Evolutionary conservation across 1,284 basidiomycete genomes (phyloP).

Genomic region (Boletus sp.): DNA sequence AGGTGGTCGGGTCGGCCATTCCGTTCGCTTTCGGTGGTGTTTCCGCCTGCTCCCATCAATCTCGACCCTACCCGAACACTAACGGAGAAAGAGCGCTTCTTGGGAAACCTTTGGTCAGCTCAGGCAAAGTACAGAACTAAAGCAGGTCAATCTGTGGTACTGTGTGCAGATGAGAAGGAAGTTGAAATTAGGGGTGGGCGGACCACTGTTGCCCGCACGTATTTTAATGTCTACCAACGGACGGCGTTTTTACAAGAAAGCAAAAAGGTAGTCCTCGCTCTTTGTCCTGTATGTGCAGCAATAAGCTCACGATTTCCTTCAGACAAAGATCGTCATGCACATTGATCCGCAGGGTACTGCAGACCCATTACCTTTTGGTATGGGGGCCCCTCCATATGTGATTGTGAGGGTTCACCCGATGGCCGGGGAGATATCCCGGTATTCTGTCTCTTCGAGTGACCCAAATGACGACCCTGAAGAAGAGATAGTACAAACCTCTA

Average conservation of each 20-base stretch:
- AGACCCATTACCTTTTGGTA: conserved; percentile 72
- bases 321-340: conserved; percentile 88
- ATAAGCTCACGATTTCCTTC: conserved; percentile 12
- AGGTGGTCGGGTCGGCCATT: conserved; percentile 83
- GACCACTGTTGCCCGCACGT: conserved; percentile 69
- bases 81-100: conserved; percentile 74
- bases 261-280: conserved; percentile 60
- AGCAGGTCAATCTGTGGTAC: conserved; percentile 63
- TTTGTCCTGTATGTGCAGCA: background rate
- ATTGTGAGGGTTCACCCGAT: conserved; percentile 76
- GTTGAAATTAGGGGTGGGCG: conserved; percentile 64
- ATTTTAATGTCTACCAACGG: conserved; percentile 82
- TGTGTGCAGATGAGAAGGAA: conserved; percentile 68
- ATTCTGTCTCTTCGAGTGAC: conserved; percentile 69
- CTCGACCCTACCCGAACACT: conserved; percentile 63
- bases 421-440: conserved; percentile 77
- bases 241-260: conserved; percentile 70
- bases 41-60: conserved; percentile 64
- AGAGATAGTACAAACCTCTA: conserved; percentile 78
- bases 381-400: conserved; percentile 67
- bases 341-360: conserved; percentile 73
- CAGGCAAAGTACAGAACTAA: conserved; percentile 78
- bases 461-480: conserved; percentile 71
- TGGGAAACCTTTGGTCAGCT: conserved; percentile 82
- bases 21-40: conserved; percentile 68